phyloP scores from a whole-genome alignment of 1,139 yeast genomes.

The Hansenula lynferdii region DNA sequence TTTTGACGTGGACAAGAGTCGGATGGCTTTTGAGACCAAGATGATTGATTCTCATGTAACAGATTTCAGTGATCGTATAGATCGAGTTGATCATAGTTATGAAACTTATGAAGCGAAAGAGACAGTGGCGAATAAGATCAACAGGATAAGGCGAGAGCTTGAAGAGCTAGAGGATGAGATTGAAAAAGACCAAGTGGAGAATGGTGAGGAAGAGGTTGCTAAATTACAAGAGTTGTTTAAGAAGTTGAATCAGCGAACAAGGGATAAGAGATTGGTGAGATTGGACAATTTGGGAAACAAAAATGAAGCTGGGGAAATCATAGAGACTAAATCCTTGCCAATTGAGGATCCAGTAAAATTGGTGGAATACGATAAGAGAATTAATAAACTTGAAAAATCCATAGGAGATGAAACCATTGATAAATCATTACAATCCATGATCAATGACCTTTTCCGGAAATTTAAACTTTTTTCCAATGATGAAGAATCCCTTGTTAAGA shows the following conservation, averaged over 20 bases:
- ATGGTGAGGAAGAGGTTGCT: slow-evolving; percentile 10
- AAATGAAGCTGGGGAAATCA: no score
- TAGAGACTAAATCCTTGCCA: no score
- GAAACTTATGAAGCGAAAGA: slow-evolving; percentile 30
- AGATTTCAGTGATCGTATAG: slow-evolving; percentile 24
- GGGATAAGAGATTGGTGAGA: slow-evolving; percentile 11
- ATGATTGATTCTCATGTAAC: slow-evolving; percentile 23
- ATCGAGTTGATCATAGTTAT: slow-evolving; percentile 22
- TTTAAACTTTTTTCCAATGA: slow-evolving; percentile 23
- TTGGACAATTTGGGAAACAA: slow-evolving; percentile 5
- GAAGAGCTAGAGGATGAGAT: slow-evolving; percentile 30
- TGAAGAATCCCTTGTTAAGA: slow-evolving; percentile 14
- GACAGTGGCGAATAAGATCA: slow-evolving; percentile 38
- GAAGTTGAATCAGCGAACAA: slow-evolving; percentile 9
- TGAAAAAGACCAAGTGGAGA: slow-evolving; percentile 2
- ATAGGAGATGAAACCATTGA: slow-evolving; percentile 11
- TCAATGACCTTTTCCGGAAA: slow-evolving; percentile 24
- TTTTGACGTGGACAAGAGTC: slow-evolving; percentile 13
- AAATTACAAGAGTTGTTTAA: slow-evolving; percentile 10
- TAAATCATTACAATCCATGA: slow-evolving; percentile 16
- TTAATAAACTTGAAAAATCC: slow-evolving; percentile 18
- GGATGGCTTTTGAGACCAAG: slow-evolving; percentile 17
- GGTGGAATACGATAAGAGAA: slow-evolving; percentile 22
- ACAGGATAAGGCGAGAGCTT: slow-evolving; percentile 41
- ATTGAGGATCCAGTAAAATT: slow-evolving; percentile 10